Base-by-base conservation (phyloP, 176 grass and related monocot genomes). In the Carex parvula region DNA sequence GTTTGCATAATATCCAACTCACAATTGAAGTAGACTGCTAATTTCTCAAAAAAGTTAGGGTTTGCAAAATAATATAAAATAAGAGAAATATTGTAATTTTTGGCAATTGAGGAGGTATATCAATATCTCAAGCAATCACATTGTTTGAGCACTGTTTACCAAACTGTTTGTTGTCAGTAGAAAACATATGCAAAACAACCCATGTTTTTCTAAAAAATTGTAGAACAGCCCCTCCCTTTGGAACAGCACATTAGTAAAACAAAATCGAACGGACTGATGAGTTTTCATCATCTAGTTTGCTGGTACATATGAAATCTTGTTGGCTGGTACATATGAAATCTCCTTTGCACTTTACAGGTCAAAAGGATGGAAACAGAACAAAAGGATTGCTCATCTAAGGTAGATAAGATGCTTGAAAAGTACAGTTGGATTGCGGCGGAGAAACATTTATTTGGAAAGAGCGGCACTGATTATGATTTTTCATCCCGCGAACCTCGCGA, bases 351-450 rank as follows among this genome's bases (percentile, higher is more conserved):
- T 46, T 79, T 89, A 30, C 56, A 99, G 96, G 96, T 95, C 55
- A 95, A 95, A 71, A 92, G 93, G 70, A 95, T 95, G 96, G 96
- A 95, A 85, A 70, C 92, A 83, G 96, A 99, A 81, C 96, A 99
- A 87, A 95, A 92, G 79, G 96, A 99, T 57, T 99, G 91, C 83
- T 95, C 93, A 64, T 92, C 79, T 10, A 99, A 86, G 82, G 96
- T 99, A 39, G 91, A 95, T 55, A 95, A 88, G 70, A 82, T 99
- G 84, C 37, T 95, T 63, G 88, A 93, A 55, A 95, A 99, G 80
- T 91, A 95, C 83, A 90, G 86, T 67, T 99, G 96, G 96, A 95
- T 99, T 86, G 82, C 83, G 73, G 84, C 96, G 42, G 96, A 99
- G 84, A 99, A 95, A 88, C 93, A 99, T 61, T 81, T 99, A 79